Evolutionary conservation across 805 yeast genomes (phyloP), one percentile per base, ranked within the genome.

Genomic region (Ogataea nitratoaversa): DNA sequence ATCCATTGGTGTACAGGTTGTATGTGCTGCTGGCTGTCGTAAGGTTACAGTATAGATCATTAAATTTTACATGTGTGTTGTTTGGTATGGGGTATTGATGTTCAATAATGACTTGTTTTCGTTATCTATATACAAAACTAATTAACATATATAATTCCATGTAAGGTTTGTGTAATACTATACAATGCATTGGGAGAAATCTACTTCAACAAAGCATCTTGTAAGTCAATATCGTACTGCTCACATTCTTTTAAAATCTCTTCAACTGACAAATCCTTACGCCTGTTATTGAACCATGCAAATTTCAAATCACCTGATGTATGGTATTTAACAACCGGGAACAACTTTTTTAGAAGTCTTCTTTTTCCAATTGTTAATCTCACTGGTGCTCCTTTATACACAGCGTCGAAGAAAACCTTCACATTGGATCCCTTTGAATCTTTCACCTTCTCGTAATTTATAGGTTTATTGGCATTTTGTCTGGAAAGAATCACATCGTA

Each of bases 301-400:
- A 71, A 75, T 13, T 67, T 61, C 9, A 79, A 46, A 1, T 60
- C 60, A 37, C 69, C 71, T 43, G 66, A 60, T 5, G 73, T 69
- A 36, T 65, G 55, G 19, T 56, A 52, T 43, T 70, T 72, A 38
- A 66, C 83, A 28, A 65, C 65, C 9, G 78, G 76, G 56, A 67
- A 82, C 49, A 84, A 66, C 35, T 60, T 65, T 42, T 71, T 66
- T 42, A 85, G 59, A 36, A 88, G 66, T 53, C 70, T 76, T 57
- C 84, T 74, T 62, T 79, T 79, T 32, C 93, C 91, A 31, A 75
- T 80, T 3, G 66, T 68, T 38, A 88, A 57, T 40, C 74, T 67
- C 29, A 68, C 43, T 32, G 75, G 72, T 32, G 67, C 59, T 13
- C 72, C 76, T 11, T 62, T 59, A 32, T 65, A 54, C 1, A 34